phyloP scores from a whole-genome alignment of 345 rosid genomes.

The Geranium brycei region DNA sequence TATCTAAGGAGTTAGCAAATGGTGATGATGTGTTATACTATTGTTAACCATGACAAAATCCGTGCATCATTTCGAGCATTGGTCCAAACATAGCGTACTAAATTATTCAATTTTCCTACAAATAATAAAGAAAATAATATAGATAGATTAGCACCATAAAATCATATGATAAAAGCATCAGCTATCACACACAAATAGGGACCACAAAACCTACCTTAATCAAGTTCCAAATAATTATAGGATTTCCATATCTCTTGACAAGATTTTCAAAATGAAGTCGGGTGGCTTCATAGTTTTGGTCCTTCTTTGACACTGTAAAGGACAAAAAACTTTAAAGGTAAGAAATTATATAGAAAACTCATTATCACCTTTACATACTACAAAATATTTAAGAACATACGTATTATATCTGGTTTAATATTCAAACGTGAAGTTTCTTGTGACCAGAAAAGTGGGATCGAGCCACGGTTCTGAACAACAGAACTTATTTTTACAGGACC shows the following conservation, averaged over 20 bases:
- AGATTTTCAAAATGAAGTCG: slow-evolving; percentile 91
- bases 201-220: slow-evolving; percentile 54
- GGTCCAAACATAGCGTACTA: too few relatives aligned
- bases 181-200: neutral
- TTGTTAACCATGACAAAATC: too few relatives aligned
- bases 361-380: slow-evolving; percentile 7
- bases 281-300: slow-evolving; percentile 82
- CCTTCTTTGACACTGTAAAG: slow-evolving; percentile 68
- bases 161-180: neutral
- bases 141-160: too few relatives aligned
- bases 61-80: too few relatives aligned
- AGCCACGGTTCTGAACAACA: slow-evolving; percentile 94
- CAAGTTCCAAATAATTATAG: slow-evolving; percentile 84
- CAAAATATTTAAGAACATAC: slow-evolving; percentile 36
- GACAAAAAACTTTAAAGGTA: slow-evolving; percentile 7
- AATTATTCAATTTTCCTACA: too few relatives aligned
- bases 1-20: too few relatives aligned
- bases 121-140: too few relatives aligned
- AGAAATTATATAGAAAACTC: slow-evolving; percentile 1
- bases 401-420: slow-evolving; percentile 79
- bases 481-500: slow-evolving; percentile 80
- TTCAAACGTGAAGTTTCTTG: slow-evolving; percentile 96
- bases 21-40: too few relatives aligned
- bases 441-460: slow-evolving; percentile 97
- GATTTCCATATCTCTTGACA: slow-evolving; percentile 77